Base-by-base conservation (phyloP, 1,284 basidiomycete species). In the Austropuccinia psidii region DNA sequence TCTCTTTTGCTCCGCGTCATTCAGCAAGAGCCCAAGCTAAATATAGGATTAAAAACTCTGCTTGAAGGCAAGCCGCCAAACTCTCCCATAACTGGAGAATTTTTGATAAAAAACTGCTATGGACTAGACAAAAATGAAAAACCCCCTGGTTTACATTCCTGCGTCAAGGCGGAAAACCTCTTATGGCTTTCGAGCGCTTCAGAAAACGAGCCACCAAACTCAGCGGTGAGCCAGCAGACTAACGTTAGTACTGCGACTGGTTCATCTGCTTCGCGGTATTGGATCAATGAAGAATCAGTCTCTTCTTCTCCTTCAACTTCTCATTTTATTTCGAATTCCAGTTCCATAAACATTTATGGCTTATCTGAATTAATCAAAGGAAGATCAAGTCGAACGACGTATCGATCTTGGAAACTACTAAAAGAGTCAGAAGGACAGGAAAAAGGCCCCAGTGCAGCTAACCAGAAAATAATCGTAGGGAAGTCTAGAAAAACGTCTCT, bases 151-250 rank as follows among this genome's bases (percentile, higher is more conserved):
- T 72, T 31, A 52, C 60, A 27, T n/a, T 62, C 9, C 35, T 33
- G n/a, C 19, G 17, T 49, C 33, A 35, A 24, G 45, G n/a, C 37
- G 45, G 64, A 52, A 35, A 13, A 31, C 3, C 49, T 52, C 33
- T 64, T 45, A 33, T 66, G 64, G 47, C 35, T 35, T 50, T n/a
- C 35, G 13, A 50, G 29, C 11, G 62, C 45, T 11, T 50, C 62
- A 6, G 52, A n/a, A 43, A 31, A 24, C n/a, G 29, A 52, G 33
- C 47, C 69, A 13, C 69, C 69, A n/a, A 58, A 41, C 29, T 72
- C 69, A 21, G 69, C 69, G n/a, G 17, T 31, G 33, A 72, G 69
- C 35, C 29, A 50, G 37, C 50, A 61, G 13, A 72, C 33, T 31
- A 47, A 35, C 33, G 47, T 60, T 21, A 72, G 69, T 41, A 62